Base-by-base conservation (phyloP, 129 eudicot species). In the Chrysanthemum seticuspe region DNA sequence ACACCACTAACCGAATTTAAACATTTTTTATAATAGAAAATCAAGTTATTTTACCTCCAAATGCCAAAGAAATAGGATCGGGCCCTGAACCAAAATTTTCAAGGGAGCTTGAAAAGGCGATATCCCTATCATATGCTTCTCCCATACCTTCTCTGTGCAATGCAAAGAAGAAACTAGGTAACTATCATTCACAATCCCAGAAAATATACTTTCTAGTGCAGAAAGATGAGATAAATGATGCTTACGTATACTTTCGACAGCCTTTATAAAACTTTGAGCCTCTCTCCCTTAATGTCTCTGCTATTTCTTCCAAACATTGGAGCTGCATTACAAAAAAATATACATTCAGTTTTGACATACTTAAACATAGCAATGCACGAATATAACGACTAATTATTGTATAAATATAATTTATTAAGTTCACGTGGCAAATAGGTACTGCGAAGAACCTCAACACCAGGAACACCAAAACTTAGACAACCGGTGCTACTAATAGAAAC, bases 181-280 rank as follows among this genome's bases (percentile, higher is more conserved):
- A 29, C 21, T 47, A 70, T 61, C 52, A 44, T 36, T 19, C 63
- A 68, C 61, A 50, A 31, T 45, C 57, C 21, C 14, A 16, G 54
- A 62, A 61, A 62, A 27, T 15, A 29, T n/a, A 40, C 4, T 47
- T 9, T 56, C 52, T 31, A 49, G 29, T 40, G 71, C 64, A 15
- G 29, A 71, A 66, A 62, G 52, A 77, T 53, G 16, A 13, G 31
- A 74, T 52, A n/a, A 16, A 36, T 31, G n/a, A 58, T 34, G 70
- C 97, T 89, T 87, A 89, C 98, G 83, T 85, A 81, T 92, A 92
- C 78, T 92, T 92, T 80, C 89, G 88, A 78, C 95, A 87, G 73
- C 96, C 95, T 85, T 92, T 92, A 73, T 81, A 85, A 63, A 89
- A 87, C 80, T 82, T 92, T 60, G 80, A 72, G 76, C 94, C 81